A percentile compares a stretch with the other conserved stretches of the same genome.
Conservation (phyloP, 352 stramenopile species). For the Pythium phragmitis region DNA sequence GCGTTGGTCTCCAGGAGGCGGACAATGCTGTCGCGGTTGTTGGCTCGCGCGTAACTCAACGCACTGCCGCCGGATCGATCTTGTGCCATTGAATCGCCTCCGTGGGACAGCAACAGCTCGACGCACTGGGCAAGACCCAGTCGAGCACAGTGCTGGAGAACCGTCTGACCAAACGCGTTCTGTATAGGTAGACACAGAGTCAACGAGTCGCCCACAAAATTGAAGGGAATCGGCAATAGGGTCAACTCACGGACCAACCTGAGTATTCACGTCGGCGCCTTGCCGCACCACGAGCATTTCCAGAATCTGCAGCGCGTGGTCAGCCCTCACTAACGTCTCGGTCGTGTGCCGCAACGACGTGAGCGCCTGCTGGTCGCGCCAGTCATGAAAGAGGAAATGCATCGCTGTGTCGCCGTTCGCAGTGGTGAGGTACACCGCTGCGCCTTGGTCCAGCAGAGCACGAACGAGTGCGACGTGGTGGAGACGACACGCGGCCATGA, state of each 20-base stretch:
- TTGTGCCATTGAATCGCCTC: slow-evolving; percentile 29
- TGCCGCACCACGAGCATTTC: slow-evolving; percentile 31
- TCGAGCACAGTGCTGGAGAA: slow-evolving; percentile 51
- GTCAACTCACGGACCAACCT: slow-evolving; percentile 32
- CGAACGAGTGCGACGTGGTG: slow-evolving; percentile 49
- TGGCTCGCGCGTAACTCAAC: slow-evolving; percentile 39
- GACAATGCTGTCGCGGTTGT: slow-evolving; percentile 31
- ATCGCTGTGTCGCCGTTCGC: slow-evolving; percentile 68
- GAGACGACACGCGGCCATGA: slow-evolving; percentile 66
- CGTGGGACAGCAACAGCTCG: slow-evolving; percentile 47
- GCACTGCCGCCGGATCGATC: slow-evolving; percentile 48
- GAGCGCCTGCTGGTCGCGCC: slow-evolving; percentile 19
- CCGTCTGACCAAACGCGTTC: slow-evolving; percentile 67
- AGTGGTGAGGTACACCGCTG: slow-evolving; percentile 48
- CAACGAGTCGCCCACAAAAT: not conserved
- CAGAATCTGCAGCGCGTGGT: slow-evolving; percentile 43
- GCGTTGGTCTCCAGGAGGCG: slow-evolving; percentile 41
- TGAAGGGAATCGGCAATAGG: not conserved
- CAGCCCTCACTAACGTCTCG: slow-evolving; percentile 32
- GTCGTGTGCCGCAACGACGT: slow-evolving; percentile 34
- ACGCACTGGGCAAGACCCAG: slow-evolving; percentile 57
- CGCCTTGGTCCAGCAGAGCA: slow-evolving; percentile 48
- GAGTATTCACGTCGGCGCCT: slow-evolving; percentile 44
- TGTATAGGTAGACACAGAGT: slow-evolving; percentile 13
- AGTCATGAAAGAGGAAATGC: slow-evolving; percentile 63